Evolutionary conservation across 2,329 filamentous ascomycete species (phyloP), one percentile per base, ranked within the genome.

Genomic region (Phyllosticta citribraziliensis): DNA sequence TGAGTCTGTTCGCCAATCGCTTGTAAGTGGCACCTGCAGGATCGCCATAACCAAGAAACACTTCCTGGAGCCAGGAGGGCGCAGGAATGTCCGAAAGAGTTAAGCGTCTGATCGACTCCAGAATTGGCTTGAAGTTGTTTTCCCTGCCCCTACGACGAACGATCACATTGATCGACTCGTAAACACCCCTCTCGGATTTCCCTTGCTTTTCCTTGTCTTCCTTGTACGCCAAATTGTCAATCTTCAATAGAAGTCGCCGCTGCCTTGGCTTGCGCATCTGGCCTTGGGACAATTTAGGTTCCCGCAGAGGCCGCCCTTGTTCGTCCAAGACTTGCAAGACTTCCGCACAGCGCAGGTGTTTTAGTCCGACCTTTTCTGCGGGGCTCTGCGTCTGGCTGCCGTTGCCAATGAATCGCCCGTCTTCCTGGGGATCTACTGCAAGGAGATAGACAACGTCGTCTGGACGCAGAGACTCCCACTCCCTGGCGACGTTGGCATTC

Each of bases 1-100:
- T 85, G 65, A 96, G 80, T 62, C 86, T 83, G 71, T 91, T 94
- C 1, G 88, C 77, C 17, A 99, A 77, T 57, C 91, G 87, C 65
- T 89, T 91, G 76, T 96, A 96, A 22, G 85, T 88, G 35, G 94
- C 94, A 62, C 89, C 87, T 30, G 90, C 84, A 62, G 94, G 93
- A 73, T 99, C 92, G 55, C 94, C 94, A 72, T 96, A 97, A 2
- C 94, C 94, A n/a, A 99, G 79, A 73, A 97, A 99, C 10, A 97
- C 93, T 66, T 97, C 94, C 69, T 96, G 91, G 52, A 99, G 80
- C 94, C 94, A 99, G 2, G 87, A 84, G 14, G 94, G 91, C 59
- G 97, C 80, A 6, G 89, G 88, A 20, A 93, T 86, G 67, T 96
- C 89, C 0, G 91, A 91, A 35, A 96, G 79, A 1, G 91, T 88